Percentiles rank a stretch among this genome's conserved stretches.
phyloP scores from a whole-genome alignment of 2,329 filamentous ascomycete genomes.

The Nigrospora osmanthi region DNA sequence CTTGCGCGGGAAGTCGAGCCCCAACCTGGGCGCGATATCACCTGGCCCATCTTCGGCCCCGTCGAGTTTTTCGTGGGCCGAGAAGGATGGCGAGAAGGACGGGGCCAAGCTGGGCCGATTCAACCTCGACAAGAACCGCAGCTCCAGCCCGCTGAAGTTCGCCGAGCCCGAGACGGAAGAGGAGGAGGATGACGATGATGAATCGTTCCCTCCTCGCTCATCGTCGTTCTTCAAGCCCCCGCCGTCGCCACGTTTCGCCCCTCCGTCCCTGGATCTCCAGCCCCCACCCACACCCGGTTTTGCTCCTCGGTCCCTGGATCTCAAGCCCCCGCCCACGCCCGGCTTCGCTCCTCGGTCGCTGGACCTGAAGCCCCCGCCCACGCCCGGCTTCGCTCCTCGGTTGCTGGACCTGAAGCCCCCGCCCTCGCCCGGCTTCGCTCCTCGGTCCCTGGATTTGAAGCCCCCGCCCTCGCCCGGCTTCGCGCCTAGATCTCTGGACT shows the following conservation, averaged over 20 bases:
- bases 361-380: conserved; percentile 14
- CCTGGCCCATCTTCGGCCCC: conserved; percentile 62
- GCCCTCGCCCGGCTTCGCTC: conserved; percentile 13
- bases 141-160: conserved; percentile 27
- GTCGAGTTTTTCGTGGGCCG: conserved; percentile 52
- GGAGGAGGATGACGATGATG: neutral
- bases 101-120: conserved; percentile 31
- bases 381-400: neutral
- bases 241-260: conserved; percentile 10
- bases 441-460: conserved; percentile 15
- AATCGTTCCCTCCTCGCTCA: conserved; percentile 14
- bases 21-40: conserved; percentile 41
- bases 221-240: conserved; percentile 21
- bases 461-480: conserved; percentile 16
- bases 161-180: conserved; percentile 18
- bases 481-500: conserved; percentile 10
- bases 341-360: neutral
- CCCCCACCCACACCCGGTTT: conserved; percentile 29
- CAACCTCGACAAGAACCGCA: conserved; percentile 23
- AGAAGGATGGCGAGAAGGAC: conserved; percentile 36
- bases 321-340: neutral
- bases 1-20: conserved; percentile 45
- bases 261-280: conserved; percentile 11
- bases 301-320: conserved; percentile 10
- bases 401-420: conserved; percentile 12